A percentile compares a stretch with the other conserved stretches of the same genome.
Conservation (phyloP, 352 stramenopile genomes). For the Globisporangium ultimum region DNA sequence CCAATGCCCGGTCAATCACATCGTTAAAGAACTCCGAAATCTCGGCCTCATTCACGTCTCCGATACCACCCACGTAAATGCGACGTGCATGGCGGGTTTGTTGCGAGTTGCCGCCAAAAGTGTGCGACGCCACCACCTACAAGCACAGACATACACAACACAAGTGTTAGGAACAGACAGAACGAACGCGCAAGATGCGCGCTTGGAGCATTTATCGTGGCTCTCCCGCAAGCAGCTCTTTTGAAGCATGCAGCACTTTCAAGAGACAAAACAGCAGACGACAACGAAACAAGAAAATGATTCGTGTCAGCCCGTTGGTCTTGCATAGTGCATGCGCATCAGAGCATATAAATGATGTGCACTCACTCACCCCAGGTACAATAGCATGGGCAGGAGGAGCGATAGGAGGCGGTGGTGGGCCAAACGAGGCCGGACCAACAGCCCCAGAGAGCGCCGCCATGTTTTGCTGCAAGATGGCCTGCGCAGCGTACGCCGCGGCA, state of each 20-base stretch:
- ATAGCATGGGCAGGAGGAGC: slow-evolving; percentile 14
- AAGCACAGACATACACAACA: slow-evolving; percentile 14
- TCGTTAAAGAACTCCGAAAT: slow-evolving; percentile 92
- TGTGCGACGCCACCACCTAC: neutral
- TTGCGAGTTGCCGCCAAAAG: slow-evolving; percentile 56
- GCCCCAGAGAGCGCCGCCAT: slow-evolving; percentile 63
- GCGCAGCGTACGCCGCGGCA: slow-evolving; percentile 74
- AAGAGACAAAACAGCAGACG: slow-evolving; percentile 31
- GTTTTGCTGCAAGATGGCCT: slow-evolving; percentile 83
- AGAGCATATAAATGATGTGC: neutral
- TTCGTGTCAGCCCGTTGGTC: slow-evolving; percentile 30
- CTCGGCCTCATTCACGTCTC: slow-evolving; percentile 79
- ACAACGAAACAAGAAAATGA: slow-evolving; percentile 41
- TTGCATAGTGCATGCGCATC: slow-evolving; percentile 5
- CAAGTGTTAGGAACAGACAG: slow-evolving; percentile 25
- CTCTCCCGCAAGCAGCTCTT: neutral
- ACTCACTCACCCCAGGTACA: slow-evolving; percentile 15
- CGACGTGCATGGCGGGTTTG: slow-evolving; percentile 94
- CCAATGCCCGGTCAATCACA: slow-evolving; percentile 84
- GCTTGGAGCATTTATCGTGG: neutral
- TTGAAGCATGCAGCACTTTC: slow-evolving; percentile 7
- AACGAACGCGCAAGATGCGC: neutral
- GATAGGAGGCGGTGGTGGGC: slow-evolving; percentile 23
- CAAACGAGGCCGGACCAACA: slow-evolving; percentile 65
- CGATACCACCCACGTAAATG: slow-evolving; percentile 95